Percentiles rank a stretch among this genome's conserved stretches.
These are phyloP conservation scores for Zygoascus flipseniorum DNA, from an alignment of 805 yeast species.

Conservation along the genomic window DNA sequence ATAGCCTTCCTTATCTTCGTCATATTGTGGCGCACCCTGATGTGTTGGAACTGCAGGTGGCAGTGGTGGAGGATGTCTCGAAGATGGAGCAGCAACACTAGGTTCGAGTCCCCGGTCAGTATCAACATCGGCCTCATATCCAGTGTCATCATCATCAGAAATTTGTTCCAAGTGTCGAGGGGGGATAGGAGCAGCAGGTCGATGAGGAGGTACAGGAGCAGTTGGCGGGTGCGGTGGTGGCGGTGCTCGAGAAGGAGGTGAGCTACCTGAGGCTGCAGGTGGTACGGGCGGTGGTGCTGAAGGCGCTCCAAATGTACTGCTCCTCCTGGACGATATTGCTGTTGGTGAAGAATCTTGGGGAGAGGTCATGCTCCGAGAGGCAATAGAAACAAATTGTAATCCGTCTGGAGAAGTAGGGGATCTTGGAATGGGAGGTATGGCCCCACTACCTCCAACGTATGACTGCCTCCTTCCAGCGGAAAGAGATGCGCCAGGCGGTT, in stretches of 20 bases:
- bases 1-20: constrained; percentile 5
- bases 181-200: constrained; percentile 4
- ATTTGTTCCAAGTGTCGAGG: constrained; percentile 31
- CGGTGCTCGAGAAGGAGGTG: not conserved
- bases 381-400: not conserved
- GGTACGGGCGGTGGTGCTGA: constrained; percentile 4
- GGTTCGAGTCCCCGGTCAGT: constrained; percentile 22
- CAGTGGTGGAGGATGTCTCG: constrained; percentile 7
- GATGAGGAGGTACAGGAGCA: constrained; percentile 9
- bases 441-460: constrained; percentile 16
- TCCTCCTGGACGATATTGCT: not conserved
- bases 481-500: constrained; percentile 1
- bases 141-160: constrained; percentile 38
- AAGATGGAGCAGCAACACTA: constrained; percentile 2
- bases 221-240: not conserved
- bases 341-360: not conserved
- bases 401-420: constrained; percentile 1
- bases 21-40: constrained; percentile 2
- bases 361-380: not conserved
- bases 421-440: constrained; percentile 17
- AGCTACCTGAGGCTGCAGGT: constrained; percentile 2
- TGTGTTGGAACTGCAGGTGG: constrained; percentile 19
- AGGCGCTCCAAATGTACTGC: not conserved
- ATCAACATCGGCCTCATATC: constrained; percentile 67
- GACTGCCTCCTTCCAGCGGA: constrained; percentile 4